Evolutionary conservation across 1,284 basidiomycete genomes (phyloP).

Genomic region (Violaceomyces palustris): DNA sequence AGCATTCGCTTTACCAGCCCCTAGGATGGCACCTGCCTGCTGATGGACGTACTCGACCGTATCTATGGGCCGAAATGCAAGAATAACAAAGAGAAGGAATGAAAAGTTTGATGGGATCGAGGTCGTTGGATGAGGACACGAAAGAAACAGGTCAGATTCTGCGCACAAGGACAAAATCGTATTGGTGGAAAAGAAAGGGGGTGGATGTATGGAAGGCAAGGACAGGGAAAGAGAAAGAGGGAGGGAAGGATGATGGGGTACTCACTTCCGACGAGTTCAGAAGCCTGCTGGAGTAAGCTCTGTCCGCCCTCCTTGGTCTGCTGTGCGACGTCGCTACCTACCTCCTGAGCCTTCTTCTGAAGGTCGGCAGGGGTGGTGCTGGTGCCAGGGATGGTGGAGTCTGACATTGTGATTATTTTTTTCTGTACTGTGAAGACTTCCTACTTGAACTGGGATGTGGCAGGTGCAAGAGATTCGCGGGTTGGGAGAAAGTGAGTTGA

Average conservation of each 20-base stretch:
- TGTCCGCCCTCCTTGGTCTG: conserved; percentile 23
- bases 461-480: too few species aligned
- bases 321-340: conserved; percentile 19
- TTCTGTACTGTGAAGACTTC: too few species aligned
- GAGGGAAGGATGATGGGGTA: neutral
- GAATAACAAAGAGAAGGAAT: neutral
- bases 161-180: too few species aligned
- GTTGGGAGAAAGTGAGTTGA: too few species aligned
- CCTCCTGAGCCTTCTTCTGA: conserved; percentile 25
- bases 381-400: conserved; percentile 27
- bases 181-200: neutral
- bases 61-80: conserved; percentile 13
- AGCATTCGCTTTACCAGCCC: conserved; percentile 22
- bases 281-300: conserved; percentile 23
- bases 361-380: conserved; percentile 30
- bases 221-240: neutral
- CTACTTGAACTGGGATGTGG: too few species aligned
- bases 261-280: conserved; percentile 28
- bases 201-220: neutral
- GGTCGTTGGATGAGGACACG: too few species aligned
- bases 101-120: neutral
- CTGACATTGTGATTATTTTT: too few species aligned
- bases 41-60: conserved; percentile 33
- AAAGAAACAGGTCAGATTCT: too few species aligned
- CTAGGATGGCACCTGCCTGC: conserved; percentile 24